Conservation (phyloP, 225 moss, liverwort and hornwort species). For the Climacium dendroides region DNA sequence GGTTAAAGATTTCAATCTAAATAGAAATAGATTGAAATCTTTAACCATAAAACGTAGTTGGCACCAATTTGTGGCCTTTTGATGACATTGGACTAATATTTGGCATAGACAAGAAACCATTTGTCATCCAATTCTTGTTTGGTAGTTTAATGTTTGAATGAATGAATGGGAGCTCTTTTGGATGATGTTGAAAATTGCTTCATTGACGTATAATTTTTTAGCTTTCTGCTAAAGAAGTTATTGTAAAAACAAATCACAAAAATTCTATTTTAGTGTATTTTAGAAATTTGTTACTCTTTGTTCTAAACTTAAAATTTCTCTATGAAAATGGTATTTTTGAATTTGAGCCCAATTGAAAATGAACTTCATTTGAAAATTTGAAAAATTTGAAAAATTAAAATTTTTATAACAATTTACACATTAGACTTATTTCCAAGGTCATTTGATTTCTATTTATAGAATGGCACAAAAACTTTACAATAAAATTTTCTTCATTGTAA, state of each 20-base stretch:
- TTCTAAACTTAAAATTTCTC: neutral
- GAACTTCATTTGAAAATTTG: neutral
- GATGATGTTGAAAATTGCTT: too few relatives aligned
- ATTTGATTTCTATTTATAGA: neutral
- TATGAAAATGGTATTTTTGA: neutral
- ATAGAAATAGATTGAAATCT: too few relatives aligned
- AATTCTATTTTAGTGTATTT: neutral
- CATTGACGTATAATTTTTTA: too few relatives aligned
- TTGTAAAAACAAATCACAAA: fast-evolving
- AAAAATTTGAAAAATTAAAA: neutral
- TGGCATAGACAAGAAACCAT: neutral
- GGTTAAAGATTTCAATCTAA: too few relatives aligned
- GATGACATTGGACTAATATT: neutral
- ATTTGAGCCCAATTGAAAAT: neutral
- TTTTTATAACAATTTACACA: neutral
- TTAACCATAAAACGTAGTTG: neutral
- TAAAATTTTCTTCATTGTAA: neutral
- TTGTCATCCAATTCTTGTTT: neutral
- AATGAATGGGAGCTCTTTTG: neutral
- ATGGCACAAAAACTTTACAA: neutral
- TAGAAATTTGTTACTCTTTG: neutral
- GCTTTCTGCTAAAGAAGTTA: neutral
- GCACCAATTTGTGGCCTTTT: fast-evolving
- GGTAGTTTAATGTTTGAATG: too few relatives aligned
- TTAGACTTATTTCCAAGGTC: neutral